Conservation (phyloP, 2,329 filamentous ascomycete species). For the Colletotrichum eremochloae region DNA sequence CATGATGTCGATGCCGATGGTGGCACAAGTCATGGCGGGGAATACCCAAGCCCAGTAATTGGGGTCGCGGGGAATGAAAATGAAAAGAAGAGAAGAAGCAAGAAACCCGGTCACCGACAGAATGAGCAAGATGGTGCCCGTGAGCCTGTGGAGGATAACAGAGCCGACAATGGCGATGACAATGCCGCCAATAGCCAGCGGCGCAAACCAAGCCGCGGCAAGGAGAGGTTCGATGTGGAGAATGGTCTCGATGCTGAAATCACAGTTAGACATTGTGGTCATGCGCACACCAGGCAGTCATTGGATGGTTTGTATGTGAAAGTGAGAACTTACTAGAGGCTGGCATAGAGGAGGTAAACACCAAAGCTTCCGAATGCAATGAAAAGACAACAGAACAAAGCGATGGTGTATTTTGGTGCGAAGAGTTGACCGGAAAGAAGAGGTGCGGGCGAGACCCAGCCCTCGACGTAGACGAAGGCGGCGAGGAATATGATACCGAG, state of each 20-base stretch:
- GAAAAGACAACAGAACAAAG: neutral
- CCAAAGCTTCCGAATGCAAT: neutral
- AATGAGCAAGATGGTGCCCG: neutral
- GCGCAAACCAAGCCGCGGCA: neutral
- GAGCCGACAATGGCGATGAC: neutral
- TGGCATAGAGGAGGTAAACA: neutral
- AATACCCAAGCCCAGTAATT: slow-evolving; percentile 22
- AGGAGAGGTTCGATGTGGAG: neutral
- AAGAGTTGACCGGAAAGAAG: neutral
- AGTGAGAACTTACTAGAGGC: neutral
- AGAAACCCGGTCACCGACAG: neutral
- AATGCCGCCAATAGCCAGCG: neutral
- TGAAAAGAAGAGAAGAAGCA: neutral
- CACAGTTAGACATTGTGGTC: neutral
- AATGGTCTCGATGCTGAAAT: neutral
- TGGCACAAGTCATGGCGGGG: slow-evolving; percentile 14
- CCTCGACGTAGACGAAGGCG: neutral
- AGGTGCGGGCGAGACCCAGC: neutral
- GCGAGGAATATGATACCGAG: neutral
- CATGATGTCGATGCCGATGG: slow-evolving; percentile 11
- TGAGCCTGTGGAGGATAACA: neutral
- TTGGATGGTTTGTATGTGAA: neutral
- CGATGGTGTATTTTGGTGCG: neutral
- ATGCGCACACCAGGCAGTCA: neutral
- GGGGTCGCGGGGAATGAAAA: neutral